Evolutionary conservation across 1,284 basidiomycete genomes (phyloP).

Genomic region (Vanrija humicola): DNA sequence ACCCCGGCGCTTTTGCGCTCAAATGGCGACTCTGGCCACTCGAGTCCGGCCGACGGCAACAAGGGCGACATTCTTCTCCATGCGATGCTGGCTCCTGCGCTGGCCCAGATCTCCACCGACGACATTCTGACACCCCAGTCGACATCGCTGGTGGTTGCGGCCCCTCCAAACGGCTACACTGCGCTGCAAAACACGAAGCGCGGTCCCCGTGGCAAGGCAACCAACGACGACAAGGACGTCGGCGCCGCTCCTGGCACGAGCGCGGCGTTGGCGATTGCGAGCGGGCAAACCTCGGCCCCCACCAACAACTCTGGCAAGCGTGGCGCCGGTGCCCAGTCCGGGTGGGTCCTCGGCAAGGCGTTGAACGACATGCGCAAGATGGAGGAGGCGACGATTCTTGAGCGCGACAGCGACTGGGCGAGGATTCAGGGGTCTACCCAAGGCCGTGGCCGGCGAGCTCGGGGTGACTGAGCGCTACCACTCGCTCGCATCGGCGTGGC

Average conservation of each 20-base stretch:
- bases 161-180: constrained; percentile 27
- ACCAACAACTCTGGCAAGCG: constrained; percentile 24
- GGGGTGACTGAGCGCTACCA: constrained; percentile 25
- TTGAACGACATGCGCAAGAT: constrained; percentile 46
- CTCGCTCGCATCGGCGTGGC: too few relatives aligned
- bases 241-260: constrained; percentile 37
- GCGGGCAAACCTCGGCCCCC: constrained; percentile 24
- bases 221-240: constrained; percentile 25
- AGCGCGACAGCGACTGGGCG: constrained; percentile 47
- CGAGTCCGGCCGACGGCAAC: constrained; percentile 20
- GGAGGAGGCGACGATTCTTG: constrained; percentile 43
- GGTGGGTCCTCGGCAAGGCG: constrained; percentile 45
- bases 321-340: constrained; percentile 33
- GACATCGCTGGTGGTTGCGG: constrained; percentile 42
- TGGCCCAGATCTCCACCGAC: constrained; percentile 39
- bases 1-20: constrained; percentile 12
- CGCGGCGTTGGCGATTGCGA: constrained; percentile 36
- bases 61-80: constrained; percentile 41
- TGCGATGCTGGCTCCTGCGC: constrained; percentile 33
- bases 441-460: constrained; percentile 34
- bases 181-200: constrained; percentile 33
- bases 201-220: constrained; percentile 34
- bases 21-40: constrained; percentile 10
- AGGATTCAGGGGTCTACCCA: constrained; percentile 39
- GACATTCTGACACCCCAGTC: constrained; percentile 43